These are phyloP conservation scores for Starmerella riodocensis DNA, from an alignment of 805 yeast species.

Conservation along the genomic window DNA sequence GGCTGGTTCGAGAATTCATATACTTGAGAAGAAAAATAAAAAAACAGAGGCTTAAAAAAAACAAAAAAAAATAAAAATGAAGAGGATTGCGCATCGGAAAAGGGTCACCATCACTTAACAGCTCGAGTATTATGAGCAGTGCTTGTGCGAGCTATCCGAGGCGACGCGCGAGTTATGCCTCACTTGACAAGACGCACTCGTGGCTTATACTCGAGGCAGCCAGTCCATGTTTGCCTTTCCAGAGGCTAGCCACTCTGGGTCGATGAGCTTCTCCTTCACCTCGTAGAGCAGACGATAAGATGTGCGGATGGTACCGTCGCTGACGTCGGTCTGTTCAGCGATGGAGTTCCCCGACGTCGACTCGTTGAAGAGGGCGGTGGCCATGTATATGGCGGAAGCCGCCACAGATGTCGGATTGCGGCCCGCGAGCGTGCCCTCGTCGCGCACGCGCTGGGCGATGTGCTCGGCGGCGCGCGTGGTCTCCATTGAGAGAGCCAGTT, in stretches of 20 bases:
- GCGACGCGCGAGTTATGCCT: too few relatives aligned
- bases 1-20: too few relatives aligned
- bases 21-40: too few relatives aligned
- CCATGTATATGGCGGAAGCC: conserved; percentile 92
- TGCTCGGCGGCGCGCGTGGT: conserved; percentile 86
- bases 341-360: conserved; percentile 65
- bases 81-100: too few relatives aligned
- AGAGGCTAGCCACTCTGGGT: conserved; percentile 59
- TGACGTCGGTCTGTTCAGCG: conserved; percentile 86
- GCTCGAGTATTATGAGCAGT: too few relatives aligned
- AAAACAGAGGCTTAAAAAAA: too few relatives aligned
- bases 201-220: conserved; percentile 24
- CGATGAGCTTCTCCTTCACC: conserved; percentile 57
- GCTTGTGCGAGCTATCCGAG: too few relatives aligned
- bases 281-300: conserved; percentile 72
- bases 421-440: conserved; percentile 87
- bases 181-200: too few relatives aligned
- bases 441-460: conserved; percentile 80
- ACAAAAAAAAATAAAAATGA: too few relatives aligned
- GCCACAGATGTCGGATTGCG: conserved; percentile 95
- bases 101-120: too few relatives aligned
- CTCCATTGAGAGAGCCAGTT: conserved; percentile 71
- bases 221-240: conserved; percentile 48
- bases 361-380: conserved; percentile 73
- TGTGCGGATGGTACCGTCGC: conserved; percentile 94